A percentile compares a stretch with the other conserved stretches of the same genome.
These are phyloP conservation scores for Yamagishiella unicocca DNA, from an alignment of 139 green algal species.

Conservation along the genomic window DNA sequence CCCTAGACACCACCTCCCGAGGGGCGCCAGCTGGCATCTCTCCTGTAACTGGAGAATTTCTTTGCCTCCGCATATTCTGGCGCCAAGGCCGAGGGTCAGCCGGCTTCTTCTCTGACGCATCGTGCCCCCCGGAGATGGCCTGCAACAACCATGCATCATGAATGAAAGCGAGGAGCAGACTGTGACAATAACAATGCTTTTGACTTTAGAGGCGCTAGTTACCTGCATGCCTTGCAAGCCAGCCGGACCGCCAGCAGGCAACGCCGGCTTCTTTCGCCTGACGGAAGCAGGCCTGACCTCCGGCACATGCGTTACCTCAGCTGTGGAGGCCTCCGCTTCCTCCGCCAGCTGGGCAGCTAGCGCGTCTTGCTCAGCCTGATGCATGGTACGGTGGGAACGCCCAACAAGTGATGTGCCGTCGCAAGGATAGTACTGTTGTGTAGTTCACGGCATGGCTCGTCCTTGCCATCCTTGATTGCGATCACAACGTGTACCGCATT, in stretches of 20 bases:
- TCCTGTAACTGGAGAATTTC: not conserved
- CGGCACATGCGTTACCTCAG: not conserved
- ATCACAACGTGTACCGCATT: not conserved
- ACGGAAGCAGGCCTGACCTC: not conserved
- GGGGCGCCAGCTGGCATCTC: constrained; percentile 2
- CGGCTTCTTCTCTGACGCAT: constrained; percentile 1
- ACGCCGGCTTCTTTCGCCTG: not conserved
- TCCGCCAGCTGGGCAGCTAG: not conserved
- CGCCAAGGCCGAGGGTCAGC: constrained; percentile 29
- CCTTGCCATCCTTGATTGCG: too few species aligned
- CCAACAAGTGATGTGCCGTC: too few species aligned
- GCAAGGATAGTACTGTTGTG: too few species aligned
- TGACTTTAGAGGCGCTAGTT: not conserved
- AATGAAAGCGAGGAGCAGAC: too few species aligned
- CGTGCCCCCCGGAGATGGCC: too few species aligned
- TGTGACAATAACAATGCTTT: too few species aligned
- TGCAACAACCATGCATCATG: too few species aligned
- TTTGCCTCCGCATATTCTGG: constrained; percentile 15
- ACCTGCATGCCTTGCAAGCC: constrained; percentile 32
- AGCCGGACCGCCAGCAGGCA: not conserved
- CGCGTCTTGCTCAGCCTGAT: constrained; percentile 19
- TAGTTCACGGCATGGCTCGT: too few species aligned
- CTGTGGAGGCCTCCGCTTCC: not conserved
- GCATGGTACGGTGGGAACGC: not conserved
- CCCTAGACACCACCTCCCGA: not conserved